Evolutionary conservation across 257 asterid species (phyloP).

Genomic region (Ballota nigra): DNA sequence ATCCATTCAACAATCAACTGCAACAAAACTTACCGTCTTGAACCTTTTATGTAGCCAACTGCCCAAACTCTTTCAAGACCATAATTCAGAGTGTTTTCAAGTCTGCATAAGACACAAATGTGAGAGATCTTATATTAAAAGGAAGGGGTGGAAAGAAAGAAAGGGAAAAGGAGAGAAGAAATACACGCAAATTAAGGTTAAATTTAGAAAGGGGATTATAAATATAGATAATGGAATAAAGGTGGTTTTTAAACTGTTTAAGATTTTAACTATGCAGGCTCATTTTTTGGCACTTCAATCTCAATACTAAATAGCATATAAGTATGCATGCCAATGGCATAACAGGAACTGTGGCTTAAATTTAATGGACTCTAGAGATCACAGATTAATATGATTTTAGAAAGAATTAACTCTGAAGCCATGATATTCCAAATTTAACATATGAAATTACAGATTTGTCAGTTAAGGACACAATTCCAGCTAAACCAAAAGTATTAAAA

Average conservation of each 20-base stretch:
- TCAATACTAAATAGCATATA: background rate
- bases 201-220: background rate
- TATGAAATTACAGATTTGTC: background rate
- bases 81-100: slow-evolving; percentile 96
- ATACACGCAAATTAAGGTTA: background rate
- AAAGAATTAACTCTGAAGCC: slow-evolving; percentile 7
- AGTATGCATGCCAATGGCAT: background rate
- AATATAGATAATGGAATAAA: background rate
- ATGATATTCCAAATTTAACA: background rate
- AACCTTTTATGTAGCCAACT: slow-evolving; percentile 86
- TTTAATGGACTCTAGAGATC: background rate
- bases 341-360: slow-evolving; percentile 10
- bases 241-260: background rate
- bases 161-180: background rate
- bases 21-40: slow-evolving; percentile 69
- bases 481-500: background rate
- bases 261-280: background rate
- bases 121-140: slow-evolving; percentile 19
- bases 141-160: background rate
- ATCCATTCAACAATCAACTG: slow-evolving; percentile 11
- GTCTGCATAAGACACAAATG: slow-evolving; percentile 52
- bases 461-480: slow-evolving; percentile 1
- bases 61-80: slow-evolving; percentile 99
- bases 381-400: background rate
- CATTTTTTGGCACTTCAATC: background rate